phyloP scores from a whole-genome alignment of 2,329 filamentous ascomycete genomes.

The Sporothrix schenckii region DNA sequence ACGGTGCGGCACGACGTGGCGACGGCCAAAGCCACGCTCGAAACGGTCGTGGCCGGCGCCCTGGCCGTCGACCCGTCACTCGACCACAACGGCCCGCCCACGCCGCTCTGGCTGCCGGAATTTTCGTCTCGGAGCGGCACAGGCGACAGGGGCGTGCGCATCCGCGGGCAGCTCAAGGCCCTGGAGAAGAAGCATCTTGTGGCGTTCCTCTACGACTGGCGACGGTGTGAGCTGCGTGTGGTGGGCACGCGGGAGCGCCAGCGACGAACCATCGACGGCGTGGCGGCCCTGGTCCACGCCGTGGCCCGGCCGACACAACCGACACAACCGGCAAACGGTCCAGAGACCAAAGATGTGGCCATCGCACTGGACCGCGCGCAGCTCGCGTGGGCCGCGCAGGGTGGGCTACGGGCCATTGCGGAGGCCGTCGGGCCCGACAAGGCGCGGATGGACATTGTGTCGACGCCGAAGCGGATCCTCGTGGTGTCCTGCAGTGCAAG shows the following conservation, averaged over 20 bases:
- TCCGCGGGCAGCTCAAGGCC: slow-evolving; percentile 35
- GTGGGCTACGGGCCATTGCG: too few relatives aligned
- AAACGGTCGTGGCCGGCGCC: slow-evolving; percentile 43
- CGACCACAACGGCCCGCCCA: slow-evolving; percentile 37
- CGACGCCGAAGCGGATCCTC: too few relatives aligned
- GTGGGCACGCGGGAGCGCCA: slow-evolving; percentile 38
- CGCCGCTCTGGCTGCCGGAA: too few relatives aligned
- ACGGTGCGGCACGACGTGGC: slow-evolving; percentile 41
- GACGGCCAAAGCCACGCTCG: slow-evolving; percentile 42
- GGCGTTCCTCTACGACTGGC: slow-evolving; percentile 41
- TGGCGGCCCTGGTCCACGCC: slow-evolving; percentile 32
- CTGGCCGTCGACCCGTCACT: slow-evolving; percentile 31
- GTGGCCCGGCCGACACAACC: too few relatives aligned
- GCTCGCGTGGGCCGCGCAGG: too few relatives aligned
- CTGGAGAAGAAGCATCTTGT: slow-evolving; percentile 38
- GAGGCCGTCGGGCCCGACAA: too few relatives aligned
- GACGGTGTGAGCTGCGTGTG: slow-evolving; percentile 41
- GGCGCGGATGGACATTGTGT: too few relatives aligned
- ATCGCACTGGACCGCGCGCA: too few relatives aligned
- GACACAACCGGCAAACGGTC: too few relatives aligned
- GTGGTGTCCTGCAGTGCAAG: too few relatives aligned
- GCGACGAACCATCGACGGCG: neutral
- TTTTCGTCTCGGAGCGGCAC: too few relatives aligned
- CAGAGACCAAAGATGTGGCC: too few relatives aligned
- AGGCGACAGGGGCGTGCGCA: slow-evolving; percentile 27